Percentiles rank a stretch among this genome's conserved stretches.
phyloP scores from a whole-genome alignment of 2,329 filamentous ascomycete species.

The Teratosphaeria pseudoeucalypti region DNA sequence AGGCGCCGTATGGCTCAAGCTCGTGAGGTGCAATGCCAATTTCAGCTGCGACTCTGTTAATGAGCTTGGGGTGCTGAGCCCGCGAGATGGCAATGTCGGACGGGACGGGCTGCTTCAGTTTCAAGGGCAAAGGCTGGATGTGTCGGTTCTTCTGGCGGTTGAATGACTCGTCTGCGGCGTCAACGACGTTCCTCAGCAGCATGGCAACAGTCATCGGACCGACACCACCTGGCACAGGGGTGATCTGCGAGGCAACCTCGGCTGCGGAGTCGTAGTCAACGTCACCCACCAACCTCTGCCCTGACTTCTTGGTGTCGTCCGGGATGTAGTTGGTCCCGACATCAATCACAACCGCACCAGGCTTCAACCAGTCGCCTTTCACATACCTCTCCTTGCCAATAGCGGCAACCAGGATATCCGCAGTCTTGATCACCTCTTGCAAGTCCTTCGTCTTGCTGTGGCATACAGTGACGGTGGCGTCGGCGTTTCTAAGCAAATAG shows the following conservation, averaged over 20 bases:
- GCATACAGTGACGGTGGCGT: conserved; percentile 93
- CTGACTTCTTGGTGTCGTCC: conserved; percentile 82
- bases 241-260: conserved; percentile 84
- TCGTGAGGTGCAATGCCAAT: conserved; percentile 81
- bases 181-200: conserved; percentile 90
- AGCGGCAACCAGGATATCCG: conserved; percentile 84
- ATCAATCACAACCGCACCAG: conserved; percentile 90
- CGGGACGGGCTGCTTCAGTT: conserved; percentile 70
- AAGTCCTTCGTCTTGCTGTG: conserved; percentile 78
- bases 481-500: conserved; percentile 86
- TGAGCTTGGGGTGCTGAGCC: conserved; percentile 81
- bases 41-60: conserved; percentile 74
- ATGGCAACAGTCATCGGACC: conserved; percentile 99
- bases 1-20: conserved; percentile 85
- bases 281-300: conserved; percentile 84
- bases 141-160: conserved; percentile 71
- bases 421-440: conserved; percentile 62
- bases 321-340: conserved; percentile 95
- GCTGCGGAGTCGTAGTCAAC: conserved; percentile 81
- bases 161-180: conserved; percentile 71
- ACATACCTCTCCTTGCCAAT: conserved; percentile 82
- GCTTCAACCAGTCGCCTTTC: conserved; percentile 92
- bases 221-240: conserved; percentile 90
- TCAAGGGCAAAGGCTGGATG: conserved; percentile 74
- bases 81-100: conserved; percentile 91